Base-by-base conservation (phyloP, 2,329 filamentous ascomycete genomes). In the Biscogniauxia mediterranea region DNA sequence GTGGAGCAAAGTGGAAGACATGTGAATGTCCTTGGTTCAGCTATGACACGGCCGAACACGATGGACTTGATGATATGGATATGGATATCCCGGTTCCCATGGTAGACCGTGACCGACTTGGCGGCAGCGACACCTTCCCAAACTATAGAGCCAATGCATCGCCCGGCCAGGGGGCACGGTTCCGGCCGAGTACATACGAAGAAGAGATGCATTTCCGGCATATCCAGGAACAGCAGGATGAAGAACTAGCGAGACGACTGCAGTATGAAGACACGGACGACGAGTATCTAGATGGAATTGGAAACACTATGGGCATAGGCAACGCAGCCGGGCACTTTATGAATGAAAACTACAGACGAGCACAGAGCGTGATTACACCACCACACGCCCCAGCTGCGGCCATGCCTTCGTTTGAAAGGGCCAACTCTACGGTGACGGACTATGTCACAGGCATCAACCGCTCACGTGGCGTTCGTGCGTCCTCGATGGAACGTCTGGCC, bases 1-100 rank as follows among this genome's bases (percentile, higher is more conserved):
- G 93, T 72, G 92, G 90, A 21, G 73, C 80, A 32, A 90, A 90
- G 68, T 96, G 92, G 92, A 94, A 92, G 77, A 87, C 82, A 0
- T 96, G 92, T 71, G 86, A 90, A 57, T 96, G 92, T 67, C 89
- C 90, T 0, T 91, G 88, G 86, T 93, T 93, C 79, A 90, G 88
- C 71, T 85, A 88, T 68, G 82, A 85, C 25, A 66, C 73, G 3
- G 73, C 78, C 5, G 85, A 87, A 56, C 78, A 77, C 13, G 86
- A 89, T 65, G 79, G 79, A 2, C 73, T 85, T 9, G 78, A 82
- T 15, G 80, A 85, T 61, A 81, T 86, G 77, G 77, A 80, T 50
- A 74, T 83, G 77, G 77, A 80, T 50, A 74, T 83, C 5, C 79
- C 82, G 1, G 71, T 76, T 46, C 72, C 74, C 19, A 69, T 77